Evolutionary conservation across 2,329 filamentous ascomycete genomes (phyloP), one percentile per base, ranked within the genome.

Genomic region (Ceratocystis harringtonii): DNA sequence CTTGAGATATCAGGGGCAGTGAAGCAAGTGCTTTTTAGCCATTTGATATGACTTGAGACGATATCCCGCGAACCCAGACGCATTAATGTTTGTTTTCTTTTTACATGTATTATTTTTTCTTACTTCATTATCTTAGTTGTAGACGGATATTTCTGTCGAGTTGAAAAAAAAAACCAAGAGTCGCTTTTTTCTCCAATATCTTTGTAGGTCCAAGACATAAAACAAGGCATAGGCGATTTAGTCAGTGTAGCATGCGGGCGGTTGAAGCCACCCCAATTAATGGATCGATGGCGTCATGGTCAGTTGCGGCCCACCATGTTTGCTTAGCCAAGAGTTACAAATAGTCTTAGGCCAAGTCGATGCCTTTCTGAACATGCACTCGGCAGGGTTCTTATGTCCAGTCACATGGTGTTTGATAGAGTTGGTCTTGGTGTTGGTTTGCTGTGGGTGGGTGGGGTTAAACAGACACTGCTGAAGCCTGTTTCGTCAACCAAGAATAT

Each of bases 31-130:
- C 25, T 58, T 30, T 58, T 12, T 36, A 32, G 17, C 22, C 32
- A 32, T 25, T 17, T 57, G 12, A 30, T 57, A 58, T 58, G 55
- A 58, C 36, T 36, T 36, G 55, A 58, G 55, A 58, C 28, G 55
- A 58, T 58, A 58, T 58, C 28, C 55, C 28, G 55, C 55, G 55
- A 58, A 58, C 55, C 55, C 55, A 58, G 55, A 10, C 55, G 55
- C 55, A 58, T 58, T 58, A 36, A 36, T 58, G 5, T 22, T 36
- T 58, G 55, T 36, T 17, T 7, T 58, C 17, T 58, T 58, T 36
- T 58, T n/a, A 10, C 5, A 32, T 58, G 30, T 58, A 19, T 19
- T 15, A 15, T 19, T 58, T n/a, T 12, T 5, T 58, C 28, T 58
- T 58, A n/a, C 17, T n/a, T 22, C 22, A 8, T n/a, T 22, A 52